phyloP scores from a whole-genome alignment of 768 basidiomycete genomes.

The Trametes punicea region DNA sequence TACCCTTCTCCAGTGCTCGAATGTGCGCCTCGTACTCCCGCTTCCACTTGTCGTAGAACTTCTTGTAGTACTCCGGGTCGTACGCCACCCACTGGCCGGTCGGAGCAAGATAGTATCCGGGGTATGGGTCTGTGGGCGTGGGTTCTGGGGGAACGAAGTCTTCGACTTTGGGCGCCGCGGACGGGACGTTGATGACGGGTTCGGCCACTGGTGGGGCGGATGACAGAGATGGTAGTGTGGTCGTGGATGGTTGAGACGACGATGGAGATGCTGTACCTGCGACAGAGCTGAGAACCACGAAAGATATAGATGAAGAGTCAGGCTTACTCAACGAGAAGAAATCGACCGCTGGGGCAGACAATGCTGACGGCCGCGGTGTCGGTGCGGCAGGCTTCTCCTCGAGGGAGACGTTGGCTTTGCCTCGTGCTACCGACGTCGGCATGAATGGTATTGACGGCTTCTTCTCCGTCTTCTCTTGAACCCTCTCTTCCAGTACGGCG shows the following conservation, averaged over 20 bases:
- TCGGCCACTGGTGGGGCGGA: conserved; percentile 13
- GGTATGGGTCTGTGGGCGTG: conserved; percentile 70
- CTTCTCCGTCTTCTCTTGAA: conserved; percentile 17
- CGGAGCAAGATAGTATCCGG: conserved; percentile 83
- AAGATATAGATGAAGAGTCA: background rate
- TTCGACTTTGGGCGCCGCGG: conserved; percentile 65
- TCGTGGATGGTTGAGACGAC: conserved; percentile 6
- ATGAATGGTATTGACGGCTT: conserved; percentile 46
- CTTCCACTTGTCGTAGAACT: conserved; percentile 71
- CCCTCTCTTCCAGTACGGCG: conserved; percentile 17
- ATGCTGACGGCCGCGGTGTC: conserved; percentile 8
- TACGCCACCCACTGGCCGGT: conserved; percentile 78
- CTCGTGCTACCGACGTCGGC: conserved; percentile 58
- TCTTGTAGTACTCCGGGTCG: conserved; percentile 65
- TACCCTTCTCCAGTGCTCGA: conserved; percentile 68
- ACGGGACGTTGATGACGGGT: conserved; percentile 23
- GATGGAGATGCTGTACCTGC: conserved; percentile 30
- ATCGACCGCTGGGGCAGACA: conserved; percentile 44
- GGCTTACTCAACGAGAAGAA: conserved; percentile 66
- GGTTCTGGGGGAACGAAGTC: conserved; percentile 73
- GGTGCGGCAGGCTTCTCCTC: conserved; percentile 27
- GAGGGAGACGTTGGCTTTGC: conserved; percentile 46
- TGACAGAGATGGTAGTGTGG: background rate
- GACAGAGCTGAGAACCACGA: too few species aligned
- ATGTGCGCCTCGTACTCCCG: conserved; percentile 67